Conservation (phyloP, 2,329 filamentous ascomycete genomes). For the Westerdykella ornata region DNA sequence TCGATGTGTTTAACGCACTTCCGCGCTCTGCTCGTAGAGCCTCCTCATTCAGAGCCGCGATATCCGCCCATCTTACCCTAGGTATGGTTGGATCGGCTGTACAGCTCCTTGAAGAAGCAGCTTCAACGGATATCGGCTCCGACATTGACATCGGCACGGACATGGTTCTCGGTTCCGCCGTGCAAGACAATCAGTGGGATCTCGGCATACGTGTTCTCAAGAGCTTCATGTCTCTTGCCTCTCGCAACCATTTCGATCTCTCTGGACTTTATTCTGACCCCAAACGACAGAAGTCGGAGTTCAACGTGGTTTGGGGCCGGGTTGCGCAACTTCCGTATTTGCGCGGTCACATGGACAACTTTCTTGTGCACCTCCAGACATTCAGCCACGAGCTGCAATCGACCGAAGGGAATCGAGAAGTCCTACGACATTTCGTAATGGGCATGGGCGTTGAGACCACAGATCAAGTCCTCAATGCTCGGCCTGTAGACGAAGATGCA, state of each 20-base stretch:
- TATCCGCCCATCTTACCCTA: slow-evolving; percentile 41
- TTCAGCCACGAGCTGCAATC: slow-evolving; percentile 19
- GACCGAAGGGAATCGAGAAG: slow-evolving; percentile 9
- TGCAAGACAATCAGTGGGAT: slow-evolving; percentile 33
- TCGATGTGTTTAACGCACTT: slow-evolving; percentile 44
- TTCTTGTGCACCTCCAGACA: slow-evolving; percentile 21
- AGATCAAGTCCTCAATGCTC: slow-evolving; percentile 15
- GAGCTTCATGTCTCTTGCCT: slow-evolving; percentile 10
- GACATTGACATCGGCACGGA: slow-evolving; percentile 21
- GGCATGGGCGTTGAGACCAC: slow-evolving; percentile 27
- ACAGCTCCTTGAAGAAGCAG: slow-evolving; percentile 39
- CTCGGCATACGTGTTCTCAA: slow-evolving; percentile 25
- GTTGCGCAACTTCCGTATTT: slow-evolving; percentile 21
- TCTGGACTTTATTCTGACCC: background rate
- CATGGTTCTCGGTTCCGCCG: slow-evolving; percentile 23
- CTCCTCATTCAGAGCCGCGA: slow-evolving; percentile 42
- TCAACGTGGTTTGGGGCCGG: slow-evolving; percentile 19
- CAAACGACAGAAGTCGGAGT: slow-evolving; percentile 3
- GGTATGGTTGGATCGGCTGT: slow-evolving; percentile 35
- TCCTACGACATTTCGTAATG: slow-evolving; percentile 17
- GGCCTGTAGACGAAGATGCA: slow-evolving; percentile 18
- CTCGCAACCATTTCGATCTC: background rate
- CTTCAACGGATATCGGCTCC: slow-evolving; percentile 2
- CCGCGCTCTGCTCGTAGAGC: slow-evolving; percentile 31
- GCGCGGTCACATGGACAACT: slow-evolving; percentile 19